Percentiles rank a stretch among this genome's conserved stretches.
phyloP scores from a whole-genome alignment of 2,329 filamentous ascomycete species.

The Sporothrix inflata region DNA sequence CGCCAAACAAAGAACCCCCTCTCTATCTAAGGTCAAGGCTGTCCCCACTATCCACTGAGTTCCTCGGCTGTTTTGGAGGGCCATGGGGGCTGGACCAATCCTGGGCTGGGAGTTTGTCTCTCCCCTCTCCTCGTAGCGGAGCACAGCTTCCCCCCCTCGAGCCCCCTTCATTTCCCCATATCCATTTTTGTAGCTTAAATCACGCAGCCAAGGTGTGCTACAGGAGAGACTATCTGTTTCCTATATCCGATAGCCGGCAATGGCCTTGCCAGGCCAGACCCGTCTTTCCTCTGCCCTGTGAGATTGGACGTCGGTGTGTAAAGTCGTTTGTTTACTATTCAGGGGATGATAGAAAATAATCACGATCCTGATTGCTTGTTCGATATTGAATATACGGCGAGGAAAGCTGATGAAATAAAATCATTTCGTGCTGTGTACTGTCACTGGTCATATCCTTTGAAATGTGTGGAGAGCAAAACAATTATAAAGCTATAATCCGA shows the following conservation, averaged over 20 bases:
- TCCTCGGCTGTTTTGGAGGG: not conserved
- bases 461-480: too few species aligned
- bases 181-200: not conserved
- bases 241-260: constrained; percentile 1
- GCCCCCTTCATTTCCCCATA: constrained; percentile 1
- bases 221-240: not conserved
- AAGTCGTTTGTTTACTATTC: not conserved
- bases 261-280: not conserved
- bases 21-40: not conserved
- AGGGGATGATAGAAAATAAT: too few species aligned
- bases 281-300: not conserved
- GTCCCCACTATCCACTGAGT: not conserved
- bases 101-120: not conserved
- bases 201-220: not conserved
- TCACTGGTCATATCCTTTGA: too few species aligned
- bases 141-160: not conserved
- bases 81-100: not conserved
- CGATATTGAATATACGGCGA: too few species aligned
- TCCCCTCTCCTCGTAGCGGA: not conserved
- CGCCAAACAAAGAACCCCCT: not conserved
- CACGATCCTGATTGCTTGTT: too few species aligned
- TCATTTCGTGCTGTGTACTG: too few species aligned
- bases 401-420: too few species aligned
- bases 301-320: not conserved
- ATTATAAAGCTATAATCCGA: too few species aligned